Evolutionary conservation across 192 early-diverging fungal genomes (phyloP), one percentile per base, ranked within the genome.

Genomic region (Podila epicladia): DNA sequence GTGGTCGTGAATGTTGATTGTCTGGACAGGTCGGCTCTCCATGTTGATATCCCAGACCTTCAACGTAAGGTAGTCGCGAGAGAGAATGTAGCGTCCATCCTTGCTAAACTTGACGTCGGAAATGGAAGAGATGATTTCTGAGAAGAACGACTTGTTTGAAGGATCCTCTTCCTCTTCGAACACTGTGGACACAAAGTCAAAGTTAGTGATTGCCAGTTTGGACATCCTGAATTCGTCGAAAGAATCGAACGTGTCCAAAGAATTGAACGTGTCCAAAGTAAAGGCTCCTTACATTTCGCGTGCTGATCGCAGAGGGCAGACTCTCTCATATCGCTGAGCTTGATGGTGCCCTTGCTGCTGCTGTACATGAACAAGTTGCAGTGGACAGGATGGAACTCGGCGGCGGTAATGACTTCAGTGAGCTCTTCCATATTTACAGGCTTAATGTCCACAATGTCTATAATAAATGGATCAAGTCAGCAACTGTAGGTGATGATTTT

Each of bases 371-470:
- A 98, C 62, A 97, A 82, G 86, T 98, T 98, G 90, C 98, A 99
- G 70, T 96, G 94, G 33, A 75, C 62, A 2, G 98, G 98, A 77
- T 99, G 97, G 86, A 99, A 99, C 86, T 98, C 97, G 41, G 97
- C 96, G 0, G 96, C 94, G 26, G 98, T 99, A 80, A 99, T 99
- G 74, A 99, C 98, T 82, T 99, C 97, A 28, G 97, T 98, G 73
- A 99, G 80, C 71, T 99, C 97, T 75, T 99, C 98, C 98, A 99
- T 99, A 76, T 98, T 98, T n/a, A 94, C 95, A 38, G 98, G 98
- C 87, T 99, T 99, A 82, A 99, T 99, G 80, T 99, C 98, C 57
- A 99, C 97, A 88, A 99, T 97, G 82, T 99, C 95, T 96, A 74
- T 15, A 45, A 45, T 15, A 17, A 12, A 45, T 45, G 41, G 41